Evolutionary conservation across 2,329 filamentous ascomycete genomes (phyloP).

Genomic region (Fusarium mexicanum): DNA sequence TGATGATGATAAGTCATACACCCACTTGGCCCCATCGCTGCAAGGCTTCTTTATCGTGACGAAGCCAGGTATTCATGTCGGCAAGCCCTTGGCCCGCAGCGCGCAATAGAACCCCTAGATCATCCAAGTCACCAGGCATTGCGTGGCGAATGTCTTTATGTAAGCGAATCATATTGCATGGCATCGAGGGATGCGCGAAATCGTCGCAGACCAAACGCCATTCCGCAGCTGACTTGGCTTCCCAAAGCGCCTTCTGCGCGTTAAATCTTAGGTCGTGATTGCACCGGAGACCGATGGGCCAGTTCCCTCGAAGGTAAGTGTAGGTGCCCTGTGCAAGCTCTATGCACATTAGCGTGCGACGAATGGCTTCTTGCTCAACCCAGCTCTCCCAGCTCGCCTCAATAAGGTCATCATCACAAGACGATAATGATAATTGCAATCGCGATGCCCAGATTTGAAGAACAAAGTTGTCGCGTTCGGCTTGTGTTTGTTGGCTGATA

Average conservation of each 20-base stretch:
- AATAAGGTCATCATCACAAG: fast-evolving
- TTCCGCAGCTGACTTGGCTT: not conserved
- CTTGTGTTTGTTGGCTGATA: not conserved
- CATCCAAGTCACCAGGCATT: not conserved
- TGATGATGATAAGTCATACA: not conserved
- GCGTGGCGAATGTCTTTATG: not conserved
- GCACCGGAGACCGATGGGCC: not conserved
- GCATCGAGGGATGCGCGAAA: not conserved
- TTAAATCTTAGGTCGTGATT: not conserved
- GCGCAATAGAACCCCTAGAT: not conserved
- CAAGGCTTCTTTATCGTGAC: not conserved
- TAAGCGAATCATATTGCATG: not conserved
- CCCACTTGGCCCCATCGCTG: not conserved
- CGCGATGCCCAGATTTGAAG: not conserved
- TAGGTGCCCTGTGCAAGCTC: not conserved
- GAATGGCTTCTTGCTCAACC: not conserved
- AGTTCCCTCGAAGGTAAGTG: not conserved
- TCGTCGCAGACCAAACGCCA: not conserved
- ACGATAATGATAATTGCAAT: fast-evolving
- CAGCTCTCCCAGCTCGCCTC: not conserved
- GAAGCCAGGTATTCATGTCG: not conserved
- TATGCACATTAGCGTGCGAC: not conserved
- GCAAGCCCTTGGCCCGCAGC: not conserved
- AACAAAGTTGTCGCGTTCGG: not conserved
- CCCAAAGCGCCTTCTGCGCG: not conserved